phyloP scores from a whole-genome alignment of 495 filamentous ascomycete genomes.

The Venustampulla echinocandica region DNA sequence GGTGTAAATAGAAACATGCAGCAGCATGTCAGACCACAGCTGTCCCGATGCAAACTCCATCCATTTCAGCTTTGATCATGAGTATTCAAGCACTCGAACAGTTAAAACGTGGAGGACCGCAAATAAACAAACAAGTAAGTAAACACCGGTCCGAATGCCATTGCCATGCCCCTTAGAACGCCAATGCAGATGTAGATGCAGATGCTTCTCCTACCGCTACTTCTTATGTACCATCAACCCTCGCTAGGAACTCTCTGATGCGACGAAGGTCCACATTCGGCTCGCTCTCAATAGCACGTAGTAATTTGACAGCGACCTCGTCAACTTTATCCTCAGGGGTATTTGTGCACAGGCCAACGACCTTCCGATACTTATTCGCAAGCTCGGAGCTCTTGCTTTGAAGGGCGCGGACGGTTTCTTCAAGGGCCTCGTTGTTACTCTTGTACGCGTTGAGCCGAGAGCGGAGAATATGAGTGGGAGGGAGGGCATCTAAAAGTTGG shows the following conservation, averaged over 20 bases:
- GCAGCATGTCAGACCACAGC: too few relatives aligned
- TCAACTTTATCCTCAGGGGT: slow-evolving; percentile 58
- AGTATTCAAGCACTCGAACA: too few relatives aligned
- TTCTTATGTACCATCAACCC: slow-evolving; percentile 41
- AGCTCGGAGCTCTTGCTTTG: slow-evolving; percentile 54
- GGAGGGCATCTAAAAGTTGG: slow-evolving; percentile 14
- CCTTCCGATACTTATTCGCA: slow-evolving; percentile 58
- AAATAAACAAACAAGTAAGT: too few relatives aligned
- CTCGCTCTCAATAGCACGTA: slow-evolving; percentile 68
- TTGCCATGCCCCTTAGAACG: too few relatives aligned
- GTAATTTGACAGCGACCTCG: slow-evolving; percentile 46
- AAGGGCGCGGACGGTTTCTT: slow-evolving; percentile 38
- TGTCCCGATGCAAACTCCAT: too few relatives aligned
- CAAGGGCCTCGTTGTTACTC: slow-evolving; percentile 35
- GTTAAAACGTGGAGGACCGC: too few relatives aligned
- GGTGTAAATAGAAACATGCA: too few relatives aligned
- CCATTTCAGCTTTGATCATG: too few relatives aligned
- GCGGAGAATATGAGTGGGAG: slow-evolving; percentile 17
- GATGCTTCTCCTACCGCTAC: background rate
- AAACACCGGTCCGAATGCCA: too few relatives aligned
- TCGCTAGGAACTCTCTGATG: slow-evolving; percentile 63
- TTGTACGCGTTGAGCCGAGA: slow-evolving; percentile 38
- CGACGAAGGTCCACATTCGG: slow-evolving; percentile 56
- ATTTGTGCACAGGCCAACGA: slow-evolving; percentile 61
- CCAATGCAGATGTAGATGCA: too few relatives aligned